Percentiles rank a stretch among this genome's conserved stretches.
These are phyloP conservation scores for Lactarius indigo DNA, from an alignment of 768 basidiomycete genomes.

Conservation along the genomic window DNA sequence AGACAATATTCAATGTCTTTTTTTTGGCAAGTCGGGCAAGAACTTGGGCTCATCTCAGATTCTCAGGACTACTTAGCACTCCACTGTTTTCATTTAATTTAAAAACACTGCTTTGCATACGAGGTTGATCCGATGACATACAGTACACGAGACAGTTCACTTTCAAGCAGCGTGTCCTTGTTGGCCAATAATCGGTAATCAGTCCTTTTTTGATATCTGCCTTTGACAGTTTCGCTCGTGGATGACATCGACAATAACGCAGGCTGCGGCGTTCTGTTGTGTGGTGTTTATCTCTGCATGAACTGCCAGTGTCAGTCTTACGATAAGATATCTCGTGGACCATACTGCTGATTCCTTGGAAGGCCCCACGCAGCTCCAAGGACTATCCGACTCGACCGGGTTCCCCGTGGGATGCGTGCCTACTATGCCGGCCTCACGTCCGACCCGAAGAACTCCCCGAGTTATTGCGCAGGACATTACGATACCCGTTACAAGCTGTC, in stretches of 20 bases:
- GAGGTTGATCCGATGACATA: too few relatives aligned
- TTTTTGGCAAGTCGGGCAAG: too few relatives aligned
- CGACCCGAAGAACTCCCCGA: conserved; percentile 48
- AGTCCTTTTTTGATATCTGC: conserved; percentile 23
- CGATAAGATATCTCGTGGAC: background rate
- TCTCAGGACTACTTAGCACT: too few relatives aligned
- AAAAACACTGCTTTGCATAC: too few relatives aligned
- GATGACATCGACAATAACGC: conserved; percentile 34
- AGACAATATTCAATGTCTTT: too few relatives aligned
- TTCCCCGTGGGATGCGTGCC: conserved; percentile 43
- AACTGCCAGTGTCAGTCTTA: conserved; percentile 27
- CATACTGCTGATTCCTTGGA: background rate
- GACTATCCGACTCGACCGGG: conserved; percentile 36
- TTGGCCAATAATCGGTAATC: background rate
- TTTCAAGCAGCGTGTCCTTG: too few relatives aligned
- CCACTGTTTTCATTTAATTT: too few relatives aligned
- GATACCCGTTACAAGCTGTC: conserved; percentile 54
- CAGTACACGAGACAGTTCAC: too few relatives aligned
- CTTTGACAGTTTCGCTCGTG: conserved; percentile 29
- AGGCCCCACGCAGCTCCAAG: conserved; percentile 35
- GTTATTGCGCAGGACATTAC: conserved; percentile 61
- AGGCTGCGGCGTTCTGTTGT: conserved; percentile 34
- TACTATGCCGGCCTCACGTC: conserved; percentile 40
- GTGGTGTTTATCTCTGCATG: conserved; percentile 37
- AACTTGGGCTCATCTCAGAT: too few relatives aligned